Conservation (phyloP, 768 basidiomycete species). For the Suillus sp. region DNA sequence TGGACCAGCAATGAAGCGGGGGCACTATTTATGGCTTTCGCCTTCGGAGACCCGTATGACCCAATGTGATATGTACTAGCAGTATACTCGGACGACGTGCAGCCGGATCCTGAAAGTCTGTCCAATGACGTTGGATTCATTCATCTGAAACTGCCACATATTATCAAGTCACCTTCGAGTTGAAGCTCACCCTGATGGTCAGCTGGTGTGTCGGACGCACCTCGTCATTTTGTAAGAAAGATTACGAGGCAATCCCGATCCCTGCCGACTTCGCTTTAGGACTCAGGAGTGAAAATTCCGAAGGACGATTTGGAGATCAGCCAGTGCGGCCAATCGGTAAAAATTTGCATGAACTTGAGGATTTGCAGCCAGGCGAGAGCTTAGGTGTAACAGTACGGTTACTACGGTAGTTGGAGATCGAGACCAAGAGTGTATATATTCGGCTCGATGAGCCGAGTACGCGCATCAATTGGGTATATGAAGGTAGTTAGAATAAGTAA, state of each 20-base stretch:
- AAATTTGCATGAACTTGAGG: no score
- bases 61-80: background rate
- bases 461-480: background rate
- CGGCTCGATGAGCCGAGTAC: background rate
- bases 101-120: background rate
- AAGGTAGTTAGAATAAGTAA: background rate
- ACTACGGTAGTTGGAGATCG: no score
- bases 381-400: no score
- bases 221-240: background rate
- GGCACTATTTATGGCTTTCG: constrained; percentile 1
- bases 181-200: background rate
- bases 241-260: background rate
- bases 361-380: no score
- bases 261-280: no score
- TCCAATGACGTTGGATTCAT: background rate
- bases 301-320: background rate
- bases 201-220: background rate
- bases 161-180: background rate
- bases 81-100: background rate
- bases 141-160: background rate
- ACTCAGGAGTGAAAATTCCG: background rate
- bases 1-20: background rate
- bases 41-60: constrained; percentile 3
- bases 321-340: background rate
- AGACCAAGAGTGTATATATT: no score